Conservation (phyloP, 2,329 filamentous ascomycete species). For the Aspergillus jensenii region DNA sequence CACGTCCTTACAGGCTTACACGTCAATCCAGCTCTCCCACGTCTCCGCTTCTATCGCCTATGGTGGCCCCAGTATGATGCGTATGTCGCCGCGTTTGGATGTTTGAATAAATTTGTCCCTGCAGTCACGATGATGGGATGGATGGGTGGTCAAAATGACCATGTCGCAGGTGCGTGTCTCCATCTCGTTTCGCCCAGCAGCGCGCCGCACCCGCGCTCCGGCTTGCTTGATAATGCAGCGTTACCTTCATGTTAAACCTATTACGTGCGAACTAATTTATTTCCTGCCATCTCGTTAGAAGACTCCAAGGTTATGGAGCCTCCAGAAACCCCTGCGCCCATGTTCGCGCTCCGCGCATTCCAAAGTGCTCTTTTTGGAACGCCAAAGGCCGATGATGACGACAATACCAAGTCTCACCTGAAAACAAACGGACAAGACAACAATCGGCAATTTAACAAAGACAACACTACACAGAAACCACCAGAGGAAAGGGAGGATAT, state of each 20-base stretch:
- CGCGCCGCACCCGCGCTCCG: slow-evolving; percentile 1
- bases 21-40: slow-evolving; percentile 21
- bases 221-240: slow-evolving; percentile 12
- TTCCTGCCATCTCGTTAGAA: slow-evolving; percentile 23
- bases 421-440: slow-evolving; percentile 16
- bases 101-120: slow-evolving; percentile 13
- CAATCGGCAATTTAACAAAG: slow-evolving; percentile 22
- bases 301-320: slow-evolving; percentile 57
- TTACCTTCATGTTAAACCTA: background rate
- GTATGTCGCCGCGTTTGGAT: slow-evolving; percentile 12
- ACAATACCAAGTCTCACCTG: slow-evolving; percentile 21
- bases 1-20: slow-evolving; percentile 28
- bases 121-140: slow-evolving; percentile 34
- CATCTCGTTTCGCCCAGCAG: slow-evolving; percentile 13
- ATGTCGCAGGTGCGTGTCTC: slow-evolving; percentile 29
- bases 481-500: slow-evolving; percentile 21
- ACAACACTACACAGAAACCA: slow-evolving; percentile 20
- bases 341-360: slow-evolving; percentile 67
- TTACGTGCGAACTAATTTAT: slow-evolving; percentile 16
- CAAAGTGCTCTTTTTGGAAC: slow-evolving; percentile 66
- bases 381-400: slow-evolving; percentile 52
- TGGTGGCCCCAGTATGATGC: slow-evolving; percentile 20
- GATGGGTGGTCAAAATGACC: slow-evolving; percentile 32
- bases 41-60: slow-evolving; percentile 14
- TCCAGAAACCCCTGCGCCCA: slow-evolving; percentile 64